Evolutionary conservation across 306 rosid species (phyloP), one percentile per base, ranked within the genome.

Genomic region (Lathyrus aphaca): DNA sequence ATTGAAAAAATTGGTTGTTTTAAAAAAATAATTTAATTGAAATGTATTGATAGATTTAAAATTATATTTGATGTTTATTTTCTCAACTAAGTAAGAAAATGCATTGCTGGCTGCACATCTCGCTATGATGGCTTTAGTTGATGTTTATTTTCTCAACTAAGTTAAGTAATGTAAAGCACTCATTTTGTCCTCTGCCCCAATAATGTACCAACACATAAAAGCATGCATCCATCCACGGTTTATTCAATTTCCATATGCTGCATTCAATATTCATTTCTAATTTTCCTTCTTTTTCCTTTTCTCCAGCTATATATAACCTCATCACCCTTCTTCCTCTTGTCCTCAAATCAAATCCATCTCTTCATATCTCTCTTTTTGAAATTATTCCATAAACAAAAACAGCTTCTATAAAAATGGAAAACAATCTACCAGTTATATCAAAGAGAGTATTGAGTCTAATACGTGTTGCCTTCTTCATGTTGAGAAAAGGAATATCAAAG

Each of bases 391-490:
- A 23, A 23, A 23, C 3, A 29, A 5, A 32, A 49, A 5, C 16
- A 54, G 12, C 2, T 21, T 17, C 13, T 4, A 4, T 1, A 14
- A 25, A 56, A 58, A 85, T 87, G 94, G 94, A 83, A 15, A 72
- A 18, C 11, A 85, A 77, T 32, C 8, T 75, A 9, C 81, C 86
- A 16, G 74, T 72, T 21, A n/a, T 86, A 27, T 83, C 87, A 0
- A 89, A 89, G 88, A 87, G 64, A 44, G 59, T 86, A 4, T 3
- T 15, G 59, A 53, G 2, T 5, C 23, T 53, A 8, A 35, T 53
- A 53, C 59, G 59, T 53, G 35, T 21, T 3, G 59, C 6, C 2
- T 53, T 53, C 15, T 21, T 53, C 59, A 53, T 53, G 59, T 5
- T 21, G 8, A 53, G 9, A 53, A 53, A 53, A 53, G 59, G 59